Evolutionary conservation across 345 rosid species (phyloP), one percentile per base, ranked within the genome.

Genomic region (Geranium brycei): DNA sequence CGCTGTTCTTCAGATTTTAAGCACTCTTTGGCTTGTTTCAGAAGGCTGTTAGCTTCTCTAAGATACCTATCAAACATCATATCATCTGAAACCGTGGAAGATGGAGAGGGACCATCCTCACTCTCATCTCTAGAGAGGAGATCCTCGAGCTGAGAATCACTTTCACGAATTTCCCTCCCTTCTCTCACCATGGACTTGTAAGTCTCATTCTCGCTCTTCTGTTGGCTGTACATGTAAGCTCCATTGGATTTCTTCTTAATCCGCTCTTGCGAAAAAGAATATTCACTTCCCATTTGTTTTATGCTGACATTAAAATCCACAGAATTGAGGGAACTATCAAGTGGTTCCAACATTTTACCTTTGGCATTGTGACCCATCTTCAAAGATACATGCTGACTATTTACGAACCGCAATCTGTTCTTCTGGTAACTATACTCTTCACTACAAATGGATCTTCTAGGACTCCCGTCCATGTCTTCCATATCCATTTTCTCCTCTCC

Each of bases 1-100:
- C 17, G 69, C 51, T 81, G 83, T 23, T 76, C 86, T 38, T 82
- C 77, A 31, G 31, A 62, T 62, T 64, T 58, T 19, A 75, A 72
- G 69, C 68, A 70, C 58, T 78, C 81, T 66, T 75, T 79, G 57
- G 92, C 86, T 68, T 75, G 80, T 72, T 75, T 80, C 62, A 84
- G 72, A 61, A 80, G 86, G 60, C 58, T 59, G 72, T 73, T 82
- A 60, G 89, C 87, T 72, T 82, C 84, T 8, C 67, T 71, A 60
- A 87, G 83, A 67, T 81, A 76, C 68, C 75, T 75, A 60, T 81
- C 76, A 63, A 87, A 84, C 41, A 69, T 59, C 57, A 76, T 62
- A 71, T 84, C 92, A 66, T 79, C 83, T 2, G 78, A 65, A 59
- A 84, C 62, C 41, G 35, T 56, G 28, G 88, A 80, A 53, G 85